Base-by-base conservation (phyloP, 129 eudicot species). In the Saussurea involucrata region DNA sequence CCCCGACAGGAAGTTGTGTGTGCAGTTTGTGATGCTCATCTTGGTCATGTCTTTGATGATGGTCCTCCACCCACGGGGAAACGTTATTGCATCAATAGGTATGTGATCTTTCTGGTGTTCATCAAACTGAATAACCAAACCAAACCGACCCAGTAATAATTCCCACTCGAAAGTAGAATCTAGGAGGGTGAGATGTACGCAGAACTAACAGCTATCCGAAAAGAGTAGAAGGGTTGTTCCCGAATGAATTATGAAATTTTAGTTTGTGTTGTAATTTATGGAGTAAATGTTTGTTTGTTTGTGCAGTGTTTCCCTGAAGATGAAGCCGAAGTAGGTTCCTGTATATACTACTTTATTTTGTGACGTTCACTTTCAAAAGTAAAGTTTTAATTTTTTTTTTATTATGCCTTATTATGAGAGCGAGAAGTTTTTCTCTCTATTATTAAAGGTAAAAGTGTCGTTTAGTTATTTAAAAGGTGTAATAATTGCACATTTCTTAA, bases 41-140 rank as follows among this genome's bases (percentile, higher is more conserved):
- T 94, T 69, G 98, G 98, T 18, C 98, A 94, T 75, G 92, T 94
- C 18, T 94, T 94, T 55, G 97, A 89, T n/a, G 98, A 94, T 27
- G 98, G 98, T 12, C 98, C 98, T 24, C 96, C 88, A 0, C 98
- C 98, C 25, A 91, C 97, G 0, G 93, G 98, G 66, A 91, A 91
- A 57, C 96, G 98, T 5, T 87, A 86, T 71, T 91, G 98, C 78
- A 95, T 95, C 75, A 95, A 95, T 66, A 91, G 98, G 98, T 89
- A 80, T 37, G 4, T 9, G 1, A 7, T n/a, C 17, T 32, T 17
- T 32, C 0, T 7, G 57, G 3, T 49, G 24, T 60, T 60, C 6
- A 11, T 71, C 10, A 55, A 27, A 20, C 40, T 31, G 44, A 36
- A 36, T n/a, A n/a, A n/a, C n/a, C n/a, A n/a, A n/a, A n/a, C n/a